Base-by-base conservation (phyloP, 768 basidiomycete species). In the Pisolithus sp. region DNA sequence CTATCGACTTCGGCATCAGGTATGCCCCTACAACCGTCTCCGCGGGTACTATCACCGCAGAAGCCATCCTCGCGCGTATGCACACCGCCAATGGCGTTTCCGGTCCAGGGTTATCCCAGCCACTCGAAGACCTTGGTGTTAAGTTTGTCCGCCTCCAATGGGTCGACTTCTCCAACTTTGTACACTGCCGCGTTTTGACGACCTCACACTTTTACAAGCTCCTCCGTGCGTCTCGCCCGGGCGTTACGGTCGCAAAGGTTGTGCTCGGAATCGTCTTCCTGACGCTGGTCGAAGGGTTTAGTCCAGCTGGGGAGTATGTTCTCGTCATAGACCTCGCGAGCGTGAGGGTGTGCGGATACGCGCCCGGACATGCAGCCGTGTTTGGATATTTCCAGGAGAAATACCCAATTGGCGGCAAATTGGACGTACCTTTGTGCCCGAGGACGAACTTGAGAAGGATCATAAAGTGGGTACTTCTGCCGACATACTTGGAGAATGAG, bases 311-410 rank as follows among this genome's bases (percentile, higher is more conserved):
- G 48, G 83, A 85, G 62, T 79, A 79, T 53, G 67, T 83, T 7
- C 80, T 79, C 50, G 74, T 72, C 1, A 66, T 76, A n/a, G 85
- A 88, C 57, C 53, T 80, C 30, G 63, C 65, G n/a, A 75, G 78
- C 15, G 57, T 80, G 41, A 73, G 76, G 52, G 30, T 71, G 7
- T 80, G 75, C 47, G 65, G 75, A 6, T 83, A 82, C 56, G 76
- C 78, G 2, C 73, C 75, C 0, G 76, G 77, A 0, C 79, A 83
- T 62, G 78, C 74, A 7, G 75, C 66, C 46, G 71, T 85, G 26
- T 70, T 85, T 68, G 85, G 85, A 21, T 79, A 73, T 70, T 84
- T 85, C 61, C 68, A 84, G 59, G 76, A 82, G 61, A 82, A 80
- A 59, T 57, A 57, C 2, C 76, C 78, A 1, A 56, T 68, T 34